Base-by-base conservation (phyloP, 2,329 filamentous ascomycete genomes). In the Penicillium sp. region DNA sequence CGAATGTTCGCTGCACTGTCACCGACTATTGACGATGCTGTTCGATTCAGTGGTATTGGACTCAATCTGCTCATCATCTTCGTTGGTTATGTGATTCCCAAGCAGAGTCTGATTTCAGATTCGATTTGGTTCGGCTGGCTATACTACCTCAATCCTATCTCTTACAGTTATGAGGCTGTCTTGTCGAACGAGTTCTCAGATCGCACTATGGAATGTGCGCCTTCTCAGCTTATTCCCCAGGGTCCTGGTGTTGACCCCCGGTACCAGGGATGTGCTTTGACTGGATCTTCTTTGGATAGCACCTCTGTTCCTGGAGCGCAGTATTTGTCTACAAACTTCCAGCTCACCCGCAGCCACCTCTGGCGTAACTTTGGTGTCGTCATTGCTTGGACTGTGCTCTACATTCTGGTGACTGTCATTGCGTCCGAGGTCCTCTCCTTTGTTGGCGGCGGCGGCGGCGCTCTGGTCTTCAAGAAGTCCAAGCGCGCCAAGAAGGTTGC, bases 281-380 rank as follows among this genome's bases (percentile, higher is more conserved):
- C 80, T 22, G 86, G 86, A n/a, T 80, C 84, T 10, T 65, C 72
- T 22, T 69, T 82, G 11, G 82, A 81, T 31, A 75, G 76, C 18
- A 73, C 75, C 1, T 74, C 67, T 3, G 80, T 88, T 11, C 63
- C 77, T 31, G 86, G 86, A 32, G 67, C 76, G 2, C 72, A 73
- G 21, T 89, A 88, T 61, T 66, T 88, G 2, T 61, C 74, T 9
- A 76, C 77, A 0, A 78, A 78, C 7, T 88, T 82, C 69, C 74
- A 80, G 42, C 87, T 86, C 62, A 78, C 79, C 0, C 75, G 83
- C 16, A 74, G 72, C 24, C 78, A 88, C 63, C 70, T 88, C 0
- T 88, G 86, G 78, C 84, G 89, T 3, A 92, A 93, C 68, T 91
- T 89, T 64, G 89, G 88, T 31, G 86, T 92, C 3, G 73, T 94